phyloP scores from a whole-genome alignment of 768 basidiomycete species.

The Suillus weaverae region DNA sequence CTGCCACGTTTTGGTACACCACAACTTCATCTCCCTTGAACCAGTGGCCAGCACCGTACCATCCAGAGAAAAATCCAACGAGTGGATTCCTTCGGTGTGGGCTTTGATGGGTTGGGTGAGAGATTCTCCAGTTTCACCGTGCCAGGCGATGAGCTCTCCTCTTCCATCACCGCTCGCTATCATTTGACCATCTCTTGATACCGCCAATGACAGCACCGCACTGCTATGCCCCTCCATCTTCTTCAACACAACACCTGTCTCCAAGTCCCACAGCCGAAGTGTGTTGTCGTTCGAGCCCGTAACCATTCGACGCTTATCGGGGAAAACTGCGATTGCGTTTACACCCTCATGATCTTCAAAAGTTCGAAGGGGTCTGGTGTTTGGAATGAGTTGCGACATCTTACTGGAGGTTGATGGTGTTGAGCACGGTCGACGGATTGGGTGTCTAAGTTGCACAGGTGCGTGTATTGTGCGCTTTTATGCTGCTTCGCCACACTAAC shows the following conservation, averaged over 20 bases:
- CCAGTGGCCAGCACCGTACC: constrained; percentile 24
- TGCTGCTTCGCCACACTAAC: too few species aligned
- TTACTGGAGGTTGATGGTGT: too few species aligned
- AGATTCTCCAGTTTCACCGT: neutral
- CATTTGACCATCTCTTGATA: neutral
- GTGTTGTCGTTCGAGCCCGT: neutral
- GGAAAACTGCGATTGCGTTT: neutral
- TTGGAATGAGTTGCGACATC: too few species aligned
- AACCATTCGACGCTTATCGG: neutral
- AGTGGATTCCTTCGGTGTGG: neutral
- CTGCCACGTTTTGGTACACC: neutral
- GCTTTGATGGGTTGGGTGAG: neutral
- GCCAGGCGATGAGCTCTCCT: neutral
- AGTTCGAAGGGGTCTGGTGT: neutral
- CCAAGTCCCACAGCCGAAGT: neutral
- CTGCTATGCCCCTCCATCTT: neutral
- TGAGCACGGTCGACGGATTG: too few species aligned
- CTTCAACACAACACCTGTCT: neutral
- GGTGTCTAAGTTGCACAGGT: too few species aligned
- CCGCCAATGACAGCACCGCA: neutral
- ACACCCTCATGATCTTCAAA: neutral
- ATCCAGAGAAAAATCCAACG: neutral
- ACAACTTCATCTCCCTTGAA: neutral
- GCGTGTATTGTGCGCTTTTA: too few species aligned
- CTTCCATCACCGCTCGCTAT: neutral